Evolutionary conservation across 371 early-diverging fungal species (phyloP), one percentile per base, ranked within the genome.

Genomic region (Syncephalastrum sp.): DNA sequence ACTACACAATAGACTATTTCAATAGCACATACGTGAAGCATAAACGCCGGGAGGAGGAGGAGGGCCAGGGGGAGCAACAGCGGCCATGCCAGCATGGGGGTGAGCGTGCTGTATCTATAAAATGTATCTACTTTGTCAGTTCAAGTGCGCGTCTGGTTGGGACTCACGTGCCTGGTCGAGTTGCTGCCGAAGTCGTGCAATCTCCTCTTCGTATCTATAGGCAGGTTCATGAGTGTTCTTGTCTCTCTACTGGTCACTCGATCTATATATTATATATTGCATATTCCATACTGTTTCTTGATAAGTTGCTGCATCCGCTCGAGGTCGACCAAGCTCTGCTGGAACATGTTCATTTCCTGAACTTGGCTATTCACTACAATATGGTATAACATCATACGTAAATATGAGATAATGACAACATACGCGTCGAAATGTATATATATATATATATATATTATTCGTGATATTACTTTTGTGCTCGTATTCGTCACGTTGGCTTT

Each of bases 401-500:
- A 33, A 47, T n/a, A 29, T 49, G 14, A 38, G 33, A 53, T 24
- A 24, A 12, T 33, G 10, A 5, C 38, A 10, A 33, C 29, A 19
- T 19, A 56, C 46, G 56, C 47, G 52, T 61, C 42, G 29, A n/a
- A 12, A 13, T 14, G 16, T 17, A n/a, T n/a, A n/a, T n/a, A n/a
- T n/a, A n/a, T n/a, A n/a, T 23, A 23, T 42, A 23, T 47, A 42
- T 24, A 52, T 12, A 44, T 27, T 44, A 38, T 47, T 10, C 50
- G 44, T 17, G n/a, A 17, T 45, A 50, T 68, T 84, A 91, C 92
- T 79, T 69, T 92, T 89, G 63, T 88, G 90, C 69, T 94, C 95
- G 62, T 84, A 86, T 60, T 95, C 95, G 64, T 94, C 95, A 52
- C 93, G 72, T 69, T 92, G 92, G 47, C 77, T 78, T 70, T 88